A percentile compares a stretch with the other conserved stretches of the same genome.
Evolutionary conservation across 768 basidiomycete genomes (phyloP).

Genomic region (Suillus brevipes): DNA sequence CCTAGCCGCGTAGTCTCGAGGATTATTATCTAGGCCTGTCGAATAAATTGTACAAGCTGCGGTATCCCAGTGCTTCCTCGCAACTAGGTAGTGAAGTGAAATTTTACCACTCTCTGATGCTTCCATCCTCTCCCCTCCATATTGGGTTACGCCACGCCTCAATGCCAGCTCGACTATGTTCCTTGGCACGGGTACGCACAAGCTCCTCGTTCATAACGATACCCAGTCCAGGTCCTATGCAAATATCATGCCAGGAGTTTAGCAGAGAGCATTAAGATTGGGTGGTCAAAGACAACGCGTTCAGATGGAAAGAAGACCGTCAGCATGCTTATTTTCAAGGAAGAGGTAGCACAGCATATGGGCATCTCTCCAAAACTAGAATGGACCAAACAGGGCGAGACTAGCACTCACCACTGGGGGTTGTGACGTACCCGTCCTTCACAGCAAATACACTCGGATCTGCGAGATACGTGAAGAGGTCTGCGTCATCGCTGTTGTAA

Average conservation of each 20-base stretch:
- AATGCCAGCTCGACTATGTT: conserved; percentile 17
- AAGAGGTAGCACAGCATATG: not conserved
- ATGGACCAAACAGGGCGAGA: conserved; percentile 3
- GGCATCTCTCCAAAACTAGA: not conserved
- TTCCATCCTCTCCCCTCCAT: conserved; percentile 57
- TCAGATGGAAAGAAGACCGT: not conserved
- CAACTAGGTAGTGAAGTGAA: not conserved
- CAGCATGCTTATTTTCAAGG: not conserved
- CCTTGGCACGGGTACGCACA: conserved; percentile 36
- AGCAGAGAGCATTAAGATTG: not conserved
- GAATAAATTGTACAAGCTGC: not conserved
- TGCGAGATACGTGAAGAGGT: conserved; percentile 60
- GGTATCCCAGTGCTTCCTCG: not conserved
- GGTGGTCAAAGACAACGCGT: not conserved
- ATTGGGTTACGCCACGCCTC: conserved; percentile 36
- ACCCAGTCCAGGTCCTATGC: conserved; percentile 56
- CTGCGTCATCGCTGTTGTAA: conserved; percentile 58
- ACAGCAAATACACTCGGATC: conserved; percentile 55
- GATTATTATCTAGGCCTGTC: not conserved
- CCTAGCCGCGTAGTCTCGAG: not conserved
- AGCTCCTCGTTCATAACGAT: conserved; percentile 60
- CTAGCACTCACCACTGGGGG: conserved; percentile 37
- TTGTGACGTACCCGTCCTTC: conserved; percentile 49
- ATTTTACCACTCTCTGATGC: conserved; percentile 52
- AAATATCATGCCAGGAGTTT: not conserved